Evolutionary conservation across 1,139 yeast species (phyloP), one percentile per base, ranked within the genome.

Genomic region (Candida frijolesensis): DNA sequence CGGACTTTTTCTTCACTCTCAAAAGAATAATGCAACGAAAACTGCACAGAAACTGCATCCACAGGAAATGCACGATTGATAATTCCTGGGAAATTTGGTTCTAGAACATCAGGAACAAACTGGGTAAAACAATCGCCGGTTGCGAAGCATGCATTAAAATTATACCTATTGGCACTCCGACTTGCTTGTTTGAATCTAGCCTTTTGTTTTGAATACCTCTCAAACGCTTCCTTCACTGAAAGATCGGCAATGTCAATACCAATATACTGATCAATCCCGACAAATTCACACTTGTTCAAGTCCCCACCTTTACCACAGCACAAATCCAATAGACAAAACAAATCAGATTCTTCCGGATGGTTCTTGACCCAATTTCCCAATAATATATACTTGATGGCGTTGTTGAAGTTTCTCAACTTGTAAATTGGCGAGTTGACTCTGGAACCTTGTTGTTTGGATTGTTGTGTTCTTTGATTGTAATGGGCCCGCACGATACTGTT

Each of bases 241-340:
- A 87, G 86, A 64, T 92, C 96, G 18, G 97, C 92, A 47, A 95
- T 85, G 68, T 94, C 99, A 38, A 94, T 79, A 1, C 99, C 99
- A 48, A 92, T 83, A 58, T 88, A 88, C 51, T 91, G 94, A 30
- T 82, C 79, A 3, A 89, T 81, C 11, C 80, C 75, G 2, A 89
- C 87, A 60, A 83, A 83, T 50, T 85, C 89, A 84, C 96, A 92
- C 67, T 94, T 94, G 61, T 88, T 83, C 61, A 95, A 72, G 70
- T 94, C 99, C 16, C 99, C 99, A 44, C 99, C 99, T 67, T 94
- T 95, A 14, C 99, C 99, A 68, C 99, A 94, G 19, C 97, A 97
- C 50, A 94, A 69, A 63, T 94, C 99, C 38, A 94, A 72, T 1
- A 88, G 59, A 11, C 72, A 66, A 18, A 68, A 65, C 1, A 75